Evolutionary conservation across 768 basidiomycete genomes (phyloP).

Genomic region (Tulasnella calospora): DNA sequence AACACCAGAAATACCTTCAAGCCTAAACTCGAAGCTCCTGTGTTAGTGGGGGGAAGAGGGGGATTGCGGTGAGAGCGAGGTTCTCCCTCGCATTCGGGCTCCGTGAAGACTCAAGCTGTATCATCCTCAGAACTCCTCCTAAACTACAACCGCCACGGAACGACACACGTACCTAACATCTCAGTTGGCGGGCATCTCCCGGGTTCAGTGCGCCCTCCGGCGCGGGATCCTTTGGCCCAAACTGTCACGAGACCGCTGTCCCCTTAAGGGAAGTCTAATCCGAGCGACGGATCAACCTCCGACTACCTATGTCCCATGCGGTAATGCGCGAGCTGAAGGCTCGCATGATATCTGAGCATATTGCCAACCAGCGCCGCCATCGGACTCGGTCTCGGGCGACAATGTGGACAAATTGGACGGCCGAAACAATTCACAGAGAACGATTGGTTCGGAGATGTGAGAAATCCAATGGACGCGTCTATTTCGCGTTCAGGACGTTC

Average conservation of each 20-base stretch:
- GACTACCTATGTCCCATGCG: not conserved
- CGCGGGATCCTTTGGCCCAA: not conserved
- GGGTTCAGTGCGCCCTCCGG: not conserved
- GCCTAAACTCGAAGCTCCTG: too few relatives aligned
- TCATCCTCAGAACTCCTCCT: too few relatives aligned
- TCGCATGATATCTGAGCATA: not conserved
- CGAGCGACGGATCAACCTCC: slow-evolving; percentile 1
- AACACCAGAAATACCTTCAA: too few relatives aligned
- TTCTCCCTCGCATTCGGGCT: too few relatives aligned
- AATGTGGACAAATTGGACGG: not conserved
- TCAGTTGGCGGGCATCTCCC: not conserved
- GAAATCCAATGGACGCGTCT: not conserved
- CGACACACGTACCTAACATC: not conserved
- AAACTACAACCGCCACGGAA: not conserved
- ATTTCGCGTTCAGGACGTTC: not conserved
- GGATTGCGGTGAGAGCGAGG: too few relatives aligned
- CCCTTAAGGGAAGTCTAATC: slow-evolving; percentile 7
- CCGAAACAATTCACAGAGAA: not conserved
- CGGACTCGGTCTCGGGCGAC: not conserved
- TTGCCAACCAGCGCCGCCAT: not conserved
- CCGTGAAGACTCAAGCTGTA: too few relatives aligned
- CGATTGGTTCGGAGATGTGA: not conserved
- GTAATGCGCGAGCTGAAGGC: not conserved
- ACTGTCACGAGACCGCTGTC: not conserved
- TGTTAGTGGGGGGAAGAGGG: too few relatives aligned